Evolutionary conservation across 2,329 filamentous ascomycete species (phyloP).

Genomic region (Neonectria ditissima): DNA sequence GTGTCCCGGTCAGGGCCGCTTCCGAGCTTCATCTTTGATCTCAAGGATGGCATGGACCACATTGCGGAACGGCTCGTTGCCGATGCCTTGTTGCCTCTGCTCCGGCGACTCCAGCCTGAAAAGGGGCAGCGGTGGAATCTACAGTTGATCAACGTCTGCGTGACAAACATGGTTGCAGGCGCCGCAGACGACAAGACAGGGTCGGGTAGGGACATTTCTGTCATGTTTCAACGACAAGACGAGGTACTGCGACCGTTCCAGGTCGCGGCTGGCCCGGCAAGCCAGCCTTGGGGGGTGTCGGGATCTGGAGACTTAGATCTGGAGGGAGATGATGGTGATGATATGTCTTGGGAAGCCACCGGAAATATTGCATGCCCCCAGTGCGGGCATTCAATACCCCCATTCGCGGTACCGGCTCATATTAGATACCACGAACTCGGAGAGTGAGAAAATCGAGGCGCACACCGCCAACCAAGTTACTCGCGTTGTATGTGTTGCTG

Average conservation of each 20-base stretch:
- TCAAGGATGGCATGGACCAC: conserved; percentile 67
- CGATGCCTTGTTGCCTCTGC: conserved; percentile 77
- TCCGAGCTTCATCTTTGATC: conserved; percentile 78
- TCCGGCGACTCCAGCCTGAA: conserved; percentile 78
- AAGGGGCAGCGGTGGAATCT: conserved; percentile 78
- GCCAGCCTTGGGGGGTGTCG: conserved; percentile 43
- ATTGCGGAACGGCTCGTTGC: conserved; percentile 76
- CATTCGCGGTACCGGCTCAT: conserved; percentile 70
- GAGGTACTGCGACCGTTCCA: conserved; percentile 75
- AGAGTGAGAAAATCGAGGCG: conserved; percentile 28
- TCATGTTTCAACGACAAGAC: conserved; percentile 85
- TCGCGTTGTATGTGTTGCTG: not conserved
- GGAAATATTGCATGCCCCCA: conserved; percentile 54
- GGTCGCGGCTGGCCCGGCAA: conserved; percentile 54
- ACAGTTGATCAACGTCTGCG: conserved; percentile 86
- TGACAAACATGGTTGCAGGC: conserved; percentile 80
- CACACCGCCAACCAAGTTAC: not conserved
- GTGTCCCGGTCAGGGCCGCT: conserved; percentile 81
- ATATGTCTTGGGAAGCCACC: conserved; percentile 46
- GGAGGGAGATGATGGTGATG: conserved; percentile 38
- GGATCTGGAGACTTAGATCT: conserved; percentile 36
- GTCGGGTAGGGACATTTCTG: conserved; percentile 80
- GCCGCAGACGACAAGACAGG: conserved; percentile 63
- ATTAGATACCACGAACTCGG: conserved; percentile 51
- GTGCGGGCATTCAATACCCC: conserved; percentile 66